These are phyloP conservation scores for Platanthera zijinensis DNA, from an alignment of 106 monocot species.

Conservation along the genomic window DNA sequence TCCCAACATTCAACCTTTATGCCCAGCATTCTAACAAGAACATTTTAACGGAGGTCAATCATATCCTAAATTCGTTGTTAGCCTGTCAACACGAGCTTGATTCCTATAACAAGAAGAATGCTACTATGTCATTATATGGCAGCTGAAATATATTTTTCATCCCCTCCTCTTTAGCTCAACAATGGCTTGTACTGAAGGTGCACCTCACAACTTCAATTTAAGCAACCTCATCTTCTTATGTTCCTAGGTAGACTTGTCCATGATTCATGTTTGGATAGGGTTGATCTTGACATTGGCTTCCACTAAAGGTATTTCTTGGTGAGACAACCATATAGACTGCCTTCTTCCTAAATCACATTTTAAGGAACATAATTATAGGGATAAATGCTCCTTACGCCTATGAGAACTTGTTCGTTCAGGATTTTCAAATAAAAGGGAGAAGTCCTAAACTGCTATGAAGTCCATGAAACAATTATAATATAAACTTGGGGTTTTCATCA, in stretches of 20 bases:
- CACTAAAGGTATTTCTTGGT: too few species aligned
- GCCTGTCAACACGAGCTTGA: neutral
- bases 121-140: neutral
- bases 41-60: neutral
- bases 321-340: too few species aligned
- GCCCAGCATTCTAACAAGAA: neutral
- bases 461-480: neutral
- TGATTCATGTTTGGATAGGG: too few species aligned
- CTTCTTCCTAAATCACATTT: neutral
- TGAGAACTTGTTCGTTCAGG: neutral
- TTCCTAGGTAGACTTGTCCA: too few species aligned
- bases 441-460: neutral
- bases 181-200: too few species aligned
- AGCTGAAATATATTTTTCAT: too few species aligned
- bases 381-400: neutral
- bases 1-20: neutral
- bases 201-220: too few species aligned
- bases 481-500: too few species aligned
- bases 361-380: neutral
- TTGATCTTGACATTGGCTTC: too few species aligned
- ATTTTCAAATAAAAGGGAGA: neutral
- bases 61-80: neutral
- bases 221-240: too few species aligned
- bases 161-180: too few species aligned
- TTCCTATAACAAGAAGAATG: neutral